Conservation (phyloP, 768 basidiomycete species). For the Suillus americanus region DNA sequence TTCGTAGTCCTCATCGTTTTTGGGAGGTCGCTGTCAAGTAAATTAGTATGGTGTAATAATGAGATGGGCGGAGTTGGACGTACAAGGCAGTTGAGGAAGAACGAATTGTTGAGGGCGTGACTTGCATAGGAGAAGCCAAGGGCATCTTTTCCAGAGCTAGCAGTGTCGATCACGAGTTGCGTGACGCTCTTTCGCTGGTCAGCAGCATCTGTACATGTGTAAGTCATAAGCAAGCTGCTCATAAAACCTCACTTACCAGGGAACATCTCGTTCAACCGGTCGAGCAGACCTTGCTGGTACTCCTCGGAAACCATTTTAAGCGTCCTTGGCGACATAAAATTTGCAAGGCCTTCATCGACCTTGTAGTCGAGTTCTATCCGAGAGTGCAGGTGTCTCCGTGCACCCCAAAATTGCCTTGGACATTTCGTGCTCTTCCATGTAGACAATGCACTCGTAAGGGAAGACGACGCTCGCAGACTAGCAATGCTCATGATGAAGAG, state of each 20-base stretch:
- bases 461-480: slow-evolving; percentile 21
- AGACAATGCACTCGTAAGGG: slow-evolving; percentile 16
- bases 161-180: slow-evolving; percentile 71
- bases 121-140: slow-evolving; percentile 90
- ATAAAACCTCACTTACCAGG: slow-evolving; percentile 49
- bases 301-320: slow-evolving; percentile 73
- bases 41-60: neutral
- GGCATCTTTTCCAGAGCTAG: slow-evolving; percentile 53
- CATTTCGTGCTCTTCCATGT: slow-evolving; percentile 15
- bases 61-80: slow-evolving; percentile 28
- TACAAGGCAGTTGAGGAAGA: slow-evolving; percentile 88
- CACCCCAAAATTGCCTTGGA: slow-evolving; percentile 17
- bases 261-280: slow-evolving; percentile 73
- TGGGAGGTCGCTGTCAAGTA: slow-evolving; percentile 34
- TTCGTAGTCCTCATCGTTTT: slow-evolving; percentile 20
- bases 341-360: slow-evolving; percentile 69
- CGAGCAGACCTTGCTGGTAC: slow-evolving; percentile 83
- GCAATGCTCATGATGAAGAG: slow-evolving; percentile 20
- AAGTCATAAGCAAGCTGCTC: neutral
- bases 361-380: slow-evolving; percentile 61
- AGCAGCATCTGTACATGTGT: slow-evolving; percentile 44
- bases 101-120: slow-evolving; percentile 91
- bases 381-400: slow-evolving; percentile 45
- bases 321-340: slow-evolving; percentile 75
- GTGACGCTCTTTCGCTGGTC: slow-evolving; percentile 58